phyloP scores from a whole-genome alignment of 2,329 filamentous ascomycete species.

The Xylariaceae sp. region DNA sequence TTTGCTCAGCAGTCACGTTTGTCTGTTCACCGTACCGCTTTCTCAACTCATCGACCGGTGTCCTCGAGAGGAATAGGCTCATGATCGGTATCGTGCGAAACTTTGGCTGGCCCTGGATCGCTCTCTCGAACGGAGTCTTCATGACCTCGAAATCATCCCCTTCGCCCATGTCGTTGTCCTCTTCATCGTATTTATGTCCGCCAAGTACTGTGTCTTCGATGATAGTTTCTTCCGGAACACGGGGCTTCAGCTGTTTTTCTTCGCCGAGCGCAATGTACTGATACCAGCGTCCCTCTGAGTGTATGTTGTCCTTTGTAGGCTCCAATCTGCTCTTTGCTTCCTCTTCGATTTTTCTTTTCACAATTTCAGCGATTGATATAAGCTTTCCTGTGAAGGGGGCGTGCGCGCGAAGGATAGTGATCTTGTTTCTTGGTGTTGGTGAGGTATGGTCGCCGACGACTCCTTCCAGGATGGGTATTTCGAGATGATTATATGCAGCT shows the following conservation, averaged over 20 bases:
- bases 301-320: no score
- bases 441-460: not conserved
- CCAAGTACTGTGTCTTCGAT: slow-evolving; percentile 44
- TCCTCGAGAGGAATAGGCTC: slow-evolving; percentile 57
- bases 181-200: slow-evolving; percentile 24
- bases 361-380: slow-evolving; percentile 66
- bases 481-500: slow-evolving; percentile 42
- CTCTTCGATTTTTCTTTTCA: slow-evolving; percentile 53
- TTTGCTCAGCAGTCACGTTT: slow-evolving; percentile 27
- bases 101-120: slow-evolving; percentile 46
- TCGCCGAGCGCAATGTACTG: slow-evolving; percentile 59
- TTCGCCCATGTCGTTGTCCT: slow-evolving; percentile 29
- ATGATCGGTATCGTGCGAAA: slow-evolving; percentile 51
- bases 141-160: slow-evolving; percentile 56
- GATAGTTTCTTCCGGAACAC: slow-evolving; percentile 32
- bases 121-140: slow-evolving; percentile 55
- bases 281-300: slow-evolving; percentile 38
- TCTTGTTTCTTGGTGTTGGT: slow-evolving; percentile 28
- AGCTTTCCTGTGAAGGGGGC: slow-evolving; percentile 59
- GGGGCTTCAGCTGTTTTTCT: slow-evolving; percentile 31
- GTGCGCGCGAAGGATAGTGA: slow-evolving; percentile 49
- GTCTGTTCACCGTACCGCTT: slow-evolving; percentile 46
- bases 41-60: slow-evolving; percentile 54
- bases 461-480: slow-evolving; percentile 19
- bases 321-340: slow-evolving; percentile 16